Evolutionary conservation across 192 early-diverging fungal species (phyloP), one percentile per base, ranked within the genome.

Genomic region (Coemansia sp.): DNA sequence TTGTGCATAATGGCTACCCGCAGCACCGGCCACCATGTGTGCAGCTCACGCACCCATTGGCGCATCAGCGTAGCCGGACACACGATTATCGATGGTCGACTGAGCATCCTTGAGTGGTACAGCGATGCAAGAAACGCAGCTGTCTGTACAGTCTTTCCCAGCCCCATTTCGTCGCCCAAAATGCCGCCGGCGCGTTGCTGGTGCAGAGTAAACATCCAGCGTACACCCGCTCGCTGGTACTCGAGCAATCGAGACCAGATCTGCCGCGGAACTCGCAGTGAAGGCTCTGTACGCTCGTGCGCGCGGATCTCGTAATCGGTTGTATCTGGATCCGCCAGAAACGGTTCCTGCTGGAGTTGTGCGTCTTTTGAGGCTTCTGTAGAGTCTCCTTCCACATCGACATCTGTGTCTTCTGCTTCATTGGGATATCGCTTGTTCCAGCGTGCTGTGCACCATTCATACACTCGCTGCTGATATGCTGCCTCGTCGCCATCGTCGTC

Each of bases 101-200:
- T 74, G 3, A 94, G 80, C 43, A 89, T 59, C 7, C 69, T 68
- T 6, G 93, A 94, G 65, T 91, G 87, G 52, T 85, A 81, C 45
- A 98, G 76, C 8, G 90, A 87, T 6, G 90, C 87, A 19, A 98
- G 77, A 61, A 94, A 96, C 17, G 92, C 77, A 31, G 92, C 89
- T 4, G 93, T 83, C 67, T 98, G 96, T 31, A 97, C 87, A 0
- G 96, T 98, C 62, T 98, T 98, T 9, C 96, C 96, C 1, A 96
- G 72, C 1, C 94, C 94, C 95, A 97, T 96, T 70, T 96, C 93
- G 75, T 97, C 95, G 22, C 93, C 94, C 22, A 97, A 79, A 22
- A 98, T 91, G 0, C 96, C 96, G 2, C 96, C 96, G 0, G 89
- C 87, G 38, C 92, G 83, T 68, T 95, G 93, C 49, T 81, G 80